A percentile compares a stretch with the other conserved stretches of the same genome.
These are phyloP conservation scores for Echria macrotheca DNA, from an alignment of 495 filamentous ascomycete species.

Conservation along the genomic window DNA sequence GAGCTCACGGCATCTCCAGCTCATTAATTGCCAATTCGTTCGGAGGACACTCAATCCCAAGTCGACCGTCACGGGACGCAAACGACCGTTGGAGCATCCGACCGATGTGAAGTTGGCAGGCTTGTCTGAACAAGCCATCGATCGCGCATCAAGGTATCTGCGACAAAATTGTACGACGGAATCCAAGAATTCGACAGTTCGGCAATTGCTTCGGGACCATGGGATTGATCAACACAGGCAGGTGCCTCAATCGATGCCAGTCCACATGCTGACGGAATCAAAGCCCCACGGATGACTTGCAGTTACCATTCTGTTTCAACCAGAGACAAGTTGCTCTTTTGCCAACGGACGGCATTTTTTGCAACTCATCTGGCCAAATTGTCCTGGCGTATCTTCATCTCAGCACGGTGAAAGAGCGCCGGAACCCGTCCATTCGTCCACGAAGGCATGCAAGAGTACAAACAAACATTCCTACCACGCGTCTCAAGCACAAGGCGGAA, in stretches of 20 bases:
- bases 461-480: neutral
- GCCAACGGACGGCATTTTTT: constrained; percentile 3
- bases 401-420: constrained; percentile 18
- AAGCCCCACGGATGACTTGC: neutral
- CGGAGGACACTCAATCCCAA: neutral
- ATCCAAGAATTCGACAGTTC: neutral
- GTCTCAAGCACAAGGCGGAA: neutral
- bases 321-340: neutral
- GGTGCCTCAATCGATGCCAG: neutral
- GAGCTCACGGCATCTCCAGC: constrained; percentile 2
- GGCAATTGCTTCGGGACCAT: neutral
- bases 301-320: neutral
- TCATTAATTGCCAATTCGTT: constrained; percentile 2
- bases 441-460: too few relatives aligned
- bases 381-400: constrained; percentile 4
- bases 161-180: neutral
- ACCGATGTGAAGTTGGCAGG: neutral
- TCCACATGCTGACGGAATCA: too few relatives aligned
- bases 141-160: neutral
- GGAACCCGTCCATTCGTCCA: constrained; percentile 6
- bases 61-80: too few relatives aligned
- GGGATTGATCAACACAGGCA: neutral
- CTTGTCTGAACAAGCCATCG: too few relatives aligned
- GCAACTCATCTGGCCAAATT: neutral
- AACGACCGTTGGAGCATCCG: constrained; percentile 2